Conservation (phyloP, 139 green algal species). For the Pedinophyceae sp. region DNA sequence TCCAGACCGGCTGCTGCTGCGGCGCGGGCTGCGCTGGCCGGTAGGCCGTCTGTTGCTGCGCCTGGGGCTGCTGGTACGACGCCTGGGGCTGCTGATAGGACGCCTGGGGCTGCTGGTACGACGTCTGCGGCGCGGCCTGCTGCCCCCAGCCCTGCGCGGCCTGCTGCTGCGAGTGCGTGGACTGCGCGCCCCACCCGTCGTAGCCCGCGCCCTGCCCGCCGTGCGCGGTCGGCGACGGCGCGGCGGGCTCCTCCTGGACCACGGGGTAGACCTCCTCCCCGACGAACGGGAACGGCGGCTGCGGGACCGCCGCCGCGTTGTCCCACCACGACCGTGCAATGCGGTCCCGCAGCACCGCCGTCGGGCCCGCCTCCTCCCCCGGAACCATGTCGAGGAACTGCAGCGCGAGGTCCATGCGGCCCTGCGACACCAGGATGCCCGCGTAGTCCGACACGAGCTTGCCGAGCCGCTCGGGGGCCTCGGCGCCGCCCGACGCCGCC, state of each 20-base stretch:
- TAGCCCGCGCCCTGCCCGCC: not conserved
- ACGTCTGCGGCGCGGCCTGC: constrained; percentile 1
- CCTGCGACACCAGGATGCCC: constrained; percentile 51
- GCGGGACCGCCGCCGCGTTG: constrained; percentile 14
- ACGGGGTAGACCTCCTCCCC: constrained; percentile 23
- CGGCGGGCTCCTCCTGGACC: not conserved
- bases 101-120: not conserved
- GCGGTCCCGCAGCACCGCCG: constrained; percentile 63
- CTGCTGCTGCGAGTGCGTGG: constrained; percentile 7
- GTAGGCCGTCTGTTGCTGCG: not conserved
- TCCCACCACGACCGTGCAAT: constrained; percentile 44
- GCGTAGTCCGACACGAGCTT: constrained; percentile 68
- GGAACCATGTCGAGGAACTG: constrained; percentile 57
- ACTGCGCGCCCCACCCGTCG: not conserved
- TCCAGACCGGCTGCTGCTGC: too few relatives aligned
- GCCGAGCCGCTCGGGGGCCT: constrained; percentile 32
- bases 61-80: not conserved
- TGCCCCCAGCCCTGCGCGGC: constrained; percentile 10
- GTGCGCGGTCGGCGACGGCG: not conserved
- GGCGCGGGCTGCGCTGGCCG: too few relatives aligned
- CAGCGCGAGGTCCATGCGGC: constrained; percentile 46
- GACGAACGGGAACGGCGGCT: constrained; percentile 54
- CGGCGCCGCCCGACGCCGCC: constrained; percentile 32
- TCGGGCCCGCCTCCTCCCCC: constrained; percentile 34
- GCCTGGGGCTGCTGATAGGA: not conserved